phyloP scores from a whole-genome alignment of 345 rosid genomes.

The Bruguiera parviflora region DNA sequence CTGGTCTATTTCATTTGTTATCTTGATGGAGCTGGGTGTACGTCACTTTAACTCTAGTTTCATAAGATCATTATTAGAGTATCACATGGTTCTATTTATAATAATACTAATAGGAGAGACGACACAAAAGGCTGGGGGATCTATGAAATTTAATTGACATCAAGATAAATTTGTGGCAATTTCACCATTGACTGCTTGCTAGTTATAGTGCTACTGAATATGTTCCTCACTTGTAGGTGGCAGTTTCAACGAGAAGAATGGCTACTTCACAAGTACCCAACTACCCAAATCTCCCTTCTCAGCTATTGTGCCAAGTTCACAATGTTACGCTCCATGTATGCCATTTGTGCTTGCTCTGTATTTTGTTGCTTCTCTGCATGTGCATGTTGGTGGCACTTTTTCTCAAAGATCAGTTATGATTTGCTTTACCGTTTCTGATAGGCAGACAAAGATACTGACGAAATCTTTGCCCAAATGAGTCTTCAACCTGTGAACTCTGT shows the following conservation, averaged over 20 bases:
- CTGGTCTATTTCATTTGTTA: too few species aligned
- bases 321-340: constrained; percentile 82
- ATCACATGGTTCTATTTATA: too few species aligned
- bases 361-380: not conserved
- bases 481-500: constrained; percentile 93
- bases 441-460: constrained; percentile 97
- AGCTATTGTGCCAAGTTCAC: constrained; percentile 96
- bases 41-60: too few species aligned
- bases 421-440: constrained; percentile 23
- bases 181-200: not conserved
- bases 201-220: not conserved
- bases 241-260: constrained; percentile 76
- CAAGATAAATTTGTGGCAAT: not conserved
- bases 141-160: too few species aligned
- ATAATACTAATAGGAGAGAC: not conserved
- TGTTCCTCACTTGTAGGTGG: constrained; percentile 44
- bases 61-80: too few species aligned
- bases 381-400: not conserved
- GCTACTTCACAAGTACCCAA: constrained; percentile 91
- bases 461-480: constrained; percentile 94
- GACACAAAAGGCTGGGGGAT: not conserved
- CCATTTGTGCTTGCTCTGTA: not conserved
- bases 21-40: too few species aligned
- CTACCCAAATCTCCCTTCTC: constrained; percentile 93
- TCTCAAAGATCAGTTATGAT: not conserved